Conservation (phyloP, 805 yeast genomes). For the Tetrapisispora namnaoensis region DNA sequence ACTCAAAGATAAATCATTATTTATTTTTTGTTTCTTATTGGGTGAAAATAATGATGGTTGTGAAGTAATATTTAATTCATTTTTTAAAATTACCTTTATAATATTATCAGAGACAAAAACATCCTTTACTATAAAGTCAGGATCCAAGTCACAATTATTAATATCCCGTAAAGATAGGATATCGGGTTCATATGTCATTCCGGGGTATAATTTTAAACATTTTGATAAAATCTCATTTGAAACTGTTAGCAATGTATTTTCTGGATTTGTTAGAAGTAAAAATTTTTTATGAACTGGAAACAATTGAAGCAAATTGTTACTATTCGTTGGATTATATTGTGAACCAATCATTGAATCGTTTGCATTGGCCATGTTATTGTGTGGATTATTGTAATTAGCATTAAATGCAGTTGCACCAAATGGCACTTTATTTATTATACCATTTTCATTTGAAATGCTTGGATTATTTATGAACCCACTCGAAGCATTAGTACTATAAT, state of each 20-base stretch:
- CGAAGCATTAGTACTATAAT: slow-evolving; percentile 4
- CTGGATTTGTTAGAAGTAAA: slow-evolving; percentile 49
- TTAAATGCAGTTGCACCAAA: background rate
- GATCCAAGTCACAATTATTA: slow-evolving; percentile 67
- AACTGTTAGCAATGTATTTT: slow-evolving; percentile 38
- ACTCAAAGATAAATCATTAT: slow-evolving; percentile 11
- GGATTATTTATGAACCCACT: background rate
- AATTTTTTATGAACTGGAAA: slow-evolving; percentile 37
- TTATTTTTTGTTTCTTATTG: slow-evolving; percentile 19
- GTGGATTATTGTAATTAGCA: background rate
- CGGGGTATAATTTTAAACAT: slow-evolving; percentile 56
- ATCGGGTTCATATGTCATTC: slow-evolving; percentile 39
- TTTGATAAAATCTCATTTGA: slow-evolving; percentile 46
- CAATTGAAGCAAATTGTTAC: background rate
- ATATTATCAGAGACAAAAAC: slow-evolving; percentile 46
- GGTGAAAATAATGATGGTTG: slow-evolving; percentile 17
- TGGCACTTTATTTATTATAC: slow-evolving; percentile 1
- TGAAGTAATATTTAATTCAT: slow-evolving; percentile 30
- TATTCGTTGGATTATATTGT: background rate
- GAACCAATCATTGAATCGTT: slow-evolving; percentile 6
- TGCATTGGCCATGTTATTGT: slow-evolving; percentile 1
- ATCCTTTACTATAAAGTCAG: slow-evolving; percentile 57
- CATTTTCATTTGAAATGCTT: slow-evolving; percentile 5
- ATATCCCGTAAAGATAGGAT: slow-evolving; percentile 58
- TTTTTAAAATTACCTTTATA: slow-evolving; percentile 37